Conservation (phyloP, 805 yeast genomes). For the Kazachstania psychrophila region DNA sequence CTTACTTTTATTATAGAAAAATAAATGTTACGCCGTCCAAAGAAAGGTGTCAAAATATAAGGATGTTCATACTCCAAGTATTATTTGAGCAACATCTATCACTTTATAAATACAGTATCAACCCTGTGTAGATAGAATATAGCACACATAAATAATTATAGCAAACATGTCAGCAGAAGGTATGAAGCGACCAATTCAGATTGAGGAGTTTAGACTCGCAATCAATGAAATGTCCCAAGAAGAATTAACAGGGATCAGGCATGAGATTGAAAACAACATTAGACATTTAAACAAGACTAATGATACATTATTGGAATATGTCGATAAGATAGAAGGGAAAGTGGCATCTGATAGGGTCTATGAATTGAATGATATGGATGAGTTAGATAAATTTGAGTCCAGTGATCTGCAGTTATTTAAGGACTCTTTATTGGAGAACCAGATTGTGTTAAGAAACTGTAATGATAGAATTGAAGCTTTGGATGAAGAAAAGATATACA, state of each 20-base stretch:
- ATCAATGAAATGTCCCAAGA: constrained; percentile 45
- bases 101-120: no score
- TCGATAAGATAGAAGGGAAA: constrained; percentile 28
- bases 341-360: constrained; percentile 1
- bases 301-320: constrained; percentile 35
- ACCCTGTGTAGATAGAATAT: background rate
- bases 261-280: constrained; percentile 35
- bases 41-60: background rate
- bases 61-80: no score
- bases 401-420: constrained; percentile 43
- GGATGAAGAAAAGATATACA: constrained; percentile 37
- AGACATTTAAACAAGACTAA: constrained; percentile 45
- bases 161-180: constrained; percentile 24
- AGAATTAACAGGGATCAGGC: constrained; percentile 30
- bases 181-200: constrained; percentile 32
- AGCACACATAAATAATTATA: background rate
- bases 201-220: constrained; percentile 42
- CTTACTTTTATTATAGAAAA: background rate
- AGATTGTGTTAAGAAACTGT: constrained; percentile 45
- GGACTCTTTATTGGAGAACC: constrained; percentile 51
- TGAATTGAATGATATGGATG: constrained; percentile 33
- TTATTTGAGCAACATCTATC: no score
- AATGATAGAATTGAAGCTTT: constrained; percentile 37
- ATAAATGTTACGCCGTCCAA: background rate
- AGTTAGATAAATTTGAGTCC: constrained; percentile 27